Evolutionary conservation across 2,329 filamentous ascomycete genomes (phyloP), one percentile per base, ranked within the genome.

Genomic region (Trichoderma lentiforme): DNA sequence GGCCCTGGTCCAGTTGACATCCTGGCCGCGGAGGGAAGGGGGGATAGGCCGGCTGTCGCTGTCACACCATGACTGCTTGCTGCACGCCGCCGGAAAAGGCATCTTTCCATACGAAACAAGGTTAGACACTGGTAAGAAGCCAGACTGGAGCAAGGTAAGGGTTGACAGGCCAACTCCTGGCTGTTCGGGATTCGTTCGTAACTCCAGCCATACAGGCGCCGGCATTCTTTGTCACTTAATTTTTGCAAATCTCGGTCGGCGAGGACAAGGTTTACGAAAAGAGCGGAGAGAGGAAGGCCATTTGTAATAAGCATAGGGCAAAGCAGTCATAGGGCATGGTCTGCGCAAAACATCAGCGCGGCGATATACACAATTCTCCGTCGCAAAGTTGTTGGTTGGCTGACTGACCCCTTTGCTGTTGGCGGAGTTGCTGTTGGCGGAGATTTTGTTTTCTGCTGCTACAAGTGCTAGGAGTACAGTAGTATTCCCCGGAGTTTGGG

Each of bases 1-100:
- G 36, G 53, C 62, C 70, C 70, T 62, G 30, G 56, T 36, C 56
- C 57, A 30, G 51, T 30, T 67, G 56, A 36, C 36, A 71, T 15
- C 39, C 70, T 66, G 56, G 65, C 26, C 53, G 24, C 26, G 34
- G 56, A 39, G 65, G 26, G 26, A 21, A 24, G 39, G 64, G 32
- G 32, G 32, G 24, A 57, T 56, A 57, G 51, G 65, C 36, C 66
- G 66, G 66, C 66, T 69, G 66, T 69, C 66, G 66, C 66, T 70
- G 66, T 60, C 57, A 69, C 66, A 70, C 56, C 66, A 70, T 70
- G 57, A 70, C 66, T 61, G 57, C 66, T 70, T 62, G 36, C 66
- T 70, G 66, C 57, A 70, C 30, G 56, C 60, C 66, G 66, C 60
- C 66, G 21, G 47, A 70, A 70, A 62, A 18, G 39, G 66, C 34